Percentiles rank a stretch among this genome's conserved stretches.
Conservation (phyloP, 805 yeast species). For the Alloascoidea hylecoeti region DNA sequence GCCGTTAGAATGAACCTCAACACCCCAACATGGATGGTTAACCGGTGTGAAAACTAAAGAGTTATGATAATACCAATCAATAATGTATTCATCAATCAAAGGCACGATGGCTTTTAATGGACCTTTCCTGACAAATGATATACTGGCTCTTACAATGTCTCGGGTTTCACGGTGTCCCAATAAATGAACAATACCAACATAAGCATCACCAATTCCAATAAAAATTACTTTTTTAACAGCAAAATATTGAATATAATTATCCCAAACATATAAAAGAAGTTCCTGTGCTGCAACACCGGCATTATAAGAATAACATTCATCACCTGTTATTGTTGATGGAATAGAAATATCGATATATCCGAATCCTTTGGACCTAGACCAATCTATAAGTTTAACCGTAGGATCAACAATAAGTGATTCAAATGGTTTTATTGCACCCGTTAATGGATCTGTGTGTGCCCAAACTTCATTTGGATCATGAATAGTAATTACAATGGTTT, state of each 20-base stretch:
- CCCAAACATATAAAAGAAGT: constrained; percentile 72
- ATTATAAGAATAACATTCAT: constrained; percentile 37
- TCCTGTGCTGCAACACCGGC: constrained; percentile 65
- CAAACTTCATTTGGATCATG: constrained; percentile 92
- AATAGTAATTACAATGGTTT: constrained; percentile 53
- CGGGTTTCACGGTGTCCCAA: constrained; percentile 68
- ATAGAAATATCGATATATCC: constrained; percentile 79
- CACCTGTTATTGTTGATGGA: constrained; percentile 38
- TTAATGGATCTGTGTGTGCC: constrained; percentile 71
- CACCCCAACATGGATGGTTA: constrained; percentile 73
- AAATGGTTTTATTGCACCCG: constrained; percentile 64
- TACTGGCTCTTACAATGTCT: constrained; percentile 35
- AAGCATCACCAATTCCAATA: constrained; percentile 83
- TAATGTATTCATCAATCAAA: constrained; percentile 74
- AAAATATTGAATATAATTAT: constrained; percentile 71
- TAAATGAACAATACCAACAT: constrained; percentile 74
- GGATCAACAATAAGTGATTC: constrained; percentile 68
- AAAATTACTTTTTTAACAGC: constrained; percentile 58
- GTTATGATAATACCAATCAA: constrained; percentile 84
- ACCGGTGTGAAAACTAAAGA: constrained; percentile 70
- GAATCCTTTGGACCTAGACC: constrained; percentile 44
- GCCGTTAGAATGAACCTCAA: constrained; percentile 15
- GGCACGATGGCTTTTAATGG: constrained; percentile 73
- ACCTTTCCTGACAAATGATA: constrained; percentile 51
- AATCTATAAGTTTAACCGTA: constrained; percentile 52